phyloP scores from a whole-genome alignment of 2,329 filamentous ascomycete species.

The Colletotrichum euphorbiae region DNA sequence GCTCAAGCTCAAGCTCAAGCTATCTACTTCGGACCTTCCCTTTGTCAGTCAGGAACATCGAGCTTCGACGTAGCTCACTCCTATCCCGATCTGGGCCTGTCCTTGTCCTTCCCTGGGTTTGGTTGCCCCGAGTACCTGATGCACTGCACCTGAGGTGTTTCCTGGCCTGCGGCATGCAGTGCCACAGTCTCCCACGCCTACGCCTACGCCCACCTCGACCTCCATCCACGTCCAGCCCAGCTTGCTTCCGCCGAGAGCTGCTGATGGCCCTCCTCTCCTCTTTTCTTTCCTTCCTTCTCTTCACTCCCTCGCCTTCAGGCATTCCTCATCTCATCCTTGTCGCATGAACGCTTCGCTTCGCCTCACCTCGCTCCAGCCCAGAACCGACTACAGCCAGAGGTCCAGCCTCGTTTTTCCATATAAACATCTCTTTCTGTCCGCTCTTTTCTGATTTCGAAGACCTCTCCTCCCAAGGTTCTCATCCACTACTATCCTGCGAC shows the following conservation, averaged over 20 bases:
- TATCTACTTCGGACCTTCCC: neutral
- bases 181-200: slow-evolving; percentile 7
- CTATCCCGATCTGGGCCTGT: slow-evolving; percentile 16
- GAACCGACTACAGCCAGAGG: slow-evolving; percentile 2
- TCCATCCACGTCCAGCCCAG: neutral
- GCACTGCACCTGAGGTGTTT: slow-evolving; percentile 1
- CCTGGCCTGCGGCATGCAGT: slow-evolving; percentile 14
- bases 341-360: too few relatives aligned
- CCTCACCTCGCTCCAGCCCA: slow-evolving; percentile 2
- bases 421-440: slow-evolving; percentile 19
- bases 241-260: slow-evolving; percentile 13
- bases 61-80: too few relatives aligned
- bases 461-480: neutral
- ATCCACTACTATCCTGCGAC: neutral
- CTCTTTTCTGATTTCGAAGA: neutral
- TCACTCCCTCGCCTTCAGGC: neutral
- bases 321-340: neutral
- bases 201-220: neutral
- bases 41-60: neutral
- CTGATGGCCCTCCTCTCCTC: slow-evolving; percentile 13
- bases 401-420: slow-evolving; percentile 11
- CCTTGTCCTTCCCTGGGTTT: neutral
- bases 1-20: too few relatives aligned
- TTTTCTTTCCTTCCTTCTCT: slow-evolving; percentile 1
- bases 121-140: neutral